Evolutionary conservation across 345 rosid species (phyloP).

Genomic region (Streptanthus diversifolius): DNA sequence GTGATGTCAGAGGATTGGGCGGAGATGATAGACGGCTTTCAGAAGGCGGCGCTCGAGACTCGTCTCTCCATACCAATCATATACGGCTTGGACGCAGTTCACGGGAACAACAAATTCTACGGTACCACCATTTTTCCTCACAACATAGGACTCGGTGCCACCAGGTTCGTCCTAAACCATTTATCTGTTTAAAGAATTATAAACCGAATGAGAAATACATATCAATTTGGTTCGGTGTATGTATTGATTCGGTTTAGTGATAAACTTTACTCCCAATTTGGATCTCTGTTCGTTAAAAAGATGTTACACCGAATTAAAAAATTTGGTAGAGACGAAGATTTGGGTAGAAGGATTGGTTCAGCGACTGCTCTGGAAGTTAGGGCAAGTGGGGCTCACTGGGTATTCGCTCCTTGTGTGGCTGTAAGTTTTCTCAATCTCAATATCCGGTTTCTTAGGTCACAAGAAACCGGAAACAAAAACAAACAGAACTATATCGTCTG

Average conservation of each 20-base stretch:
- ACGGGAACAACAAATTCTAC: slow-evolving; percentile 67
- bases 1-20: slow-evolving; percentile 69
- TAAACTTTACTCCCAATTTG: too few species aligned
- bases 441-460: neutral
- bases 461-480: neutral
- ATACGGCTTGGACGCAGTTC: slow-evolving; percentile 84
- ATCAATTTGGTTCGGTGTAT: neutral
- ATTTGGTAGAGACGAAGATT: slow-evolving; percentile 54
- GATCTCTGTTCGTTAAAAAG: neutral
- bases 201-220: neutral
- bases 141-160: slow-evolving; percentile 78
- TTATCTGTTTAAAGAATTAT: neutral
- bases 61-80: slow-evolving; percentile 72
- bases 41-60: slow-evolving; percentile 51
- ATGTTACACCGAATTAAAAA: neutral
- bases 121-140: slow-evolving; percentile 88
- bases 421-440: slow-evolving; percentile 38
- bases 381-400: slow-evolving; percentile 75
- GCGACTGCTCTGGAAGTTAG: slow-evolving; percentile 86
- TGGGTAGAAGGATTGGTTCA: slow-evolving; percentile 57
- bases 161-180: slow-evolving; percentile 46
- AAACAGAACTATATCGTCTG: neutral
- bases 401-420: slow-evolving; percentile 78
- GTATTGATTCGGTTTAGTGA: neutral
- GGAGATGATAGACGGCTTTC: slow-evolving; percentile 68